Conservation (phyloP, 2,329 filamentous ascomycete species). For the Cladosporium velox region DNA sequence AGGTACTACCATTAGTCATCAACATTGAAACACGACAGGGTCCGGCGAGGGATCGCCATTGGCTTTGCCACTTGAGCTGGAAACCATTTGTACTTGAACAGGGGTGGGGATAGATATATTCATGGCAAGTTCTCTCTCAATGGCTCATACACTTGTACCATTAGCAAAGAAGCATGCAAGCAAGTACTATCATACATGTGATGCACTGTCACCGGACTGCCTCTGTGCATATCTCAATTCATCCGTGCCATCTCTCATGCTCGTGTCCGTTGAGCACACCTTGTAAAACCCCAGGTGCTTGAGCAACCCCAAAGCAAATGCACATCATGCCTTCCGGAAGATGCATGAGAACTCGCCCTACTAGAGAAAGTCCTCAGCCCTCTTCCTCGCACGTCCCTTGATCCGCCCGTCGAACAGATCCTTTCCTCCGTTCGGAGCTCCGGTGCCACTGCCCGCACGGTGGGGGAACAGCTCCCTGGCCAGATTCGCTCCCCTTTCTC, state of each 20-base stretch:
- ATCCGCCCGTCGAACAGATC: constrained; percentile 39
- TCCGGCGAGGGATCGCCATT: neutral
- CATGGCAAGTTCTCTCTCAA: too few relatives aligned
- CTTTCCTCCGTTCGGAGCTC: constrained; percentile 29
- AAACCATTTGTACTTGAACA: neutral
- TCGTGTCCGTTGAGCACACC: neutral
- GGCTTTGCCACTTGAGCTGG: neutral
- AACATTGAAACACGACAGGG: neutral
- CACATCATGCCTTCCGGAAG: neutral
- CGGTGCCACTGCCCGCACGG: constrained; percentile 28
- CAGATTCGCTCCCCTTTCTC: constrained; percentile 19
- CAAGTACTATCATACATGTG: neutral
- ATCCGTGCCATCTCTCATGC: neutral
- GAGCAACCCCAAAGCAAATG: neutral
- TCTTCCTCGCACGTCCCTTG: constrained; percentile 34
- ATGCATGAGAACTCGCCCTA: neutral
- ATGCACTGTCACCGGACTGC: neutral
- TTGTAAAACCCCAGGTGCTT: neutral
- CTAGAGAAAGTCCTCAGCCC: constrained; percentile 34
- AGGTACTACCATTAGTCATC: neutral
- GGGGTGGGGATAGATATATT: too few relatives aligned
- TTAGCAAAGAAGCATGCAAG: neutral
- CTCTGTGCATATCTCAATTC: neutral
- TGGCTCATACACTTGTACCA: neutral
- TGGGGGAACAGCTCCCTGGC: constrained; percentile 39